phyloP scores from a whole-genome alignment of 2,329 filamentous ascomycete species.

The Xylariomycetidae sp. region DNA sequence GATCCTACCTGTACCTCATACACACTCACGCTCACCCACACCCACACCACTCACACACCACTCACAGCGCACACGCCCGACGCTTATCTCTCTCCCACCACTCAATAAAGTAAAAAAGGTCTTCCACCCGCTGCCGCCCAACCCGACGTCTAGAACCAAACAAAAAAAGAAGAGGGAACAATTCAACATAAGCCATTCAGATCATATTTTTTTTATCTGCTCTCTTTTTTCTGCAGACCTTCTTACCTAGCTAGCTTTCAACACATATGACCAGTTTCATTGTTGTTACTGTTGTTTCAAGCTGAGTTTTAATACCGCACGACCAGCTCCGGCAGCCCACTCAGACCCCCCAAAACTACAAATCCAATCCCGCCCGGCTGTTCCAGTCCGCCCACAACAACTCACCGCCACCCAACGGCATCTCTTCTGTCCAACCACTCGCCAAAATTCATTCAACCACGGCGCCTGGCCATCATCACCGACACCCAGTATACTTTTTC shows the following conservation, averaged over 20 bases:
- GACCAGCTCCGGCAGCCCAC: no score
- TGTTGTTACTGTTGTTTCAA: constrained; percentile 11
- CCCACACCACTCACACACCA: constrained; percentile 1
- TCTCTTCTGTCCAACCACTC: constrained; percentile 17
- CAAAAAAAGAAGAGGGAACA: no score
- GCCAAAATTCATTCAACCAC: background rate
- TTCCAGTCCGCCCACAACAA: constrained; percentile 5
- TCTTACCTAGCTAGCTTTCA: no score
- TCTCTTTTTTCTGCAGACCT: constrained; percentile 4
- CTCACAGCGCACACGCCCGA: no score
- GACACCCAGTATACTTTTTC: background rate
- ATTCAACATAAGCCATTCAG: no score
- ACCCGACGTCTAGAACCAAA: no score
- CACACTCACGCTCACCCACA: background rate
- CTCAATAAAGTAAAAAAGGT: no score
- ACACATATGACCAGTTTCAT: constrained; percentile 9
- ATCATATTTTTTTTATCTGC: no score
- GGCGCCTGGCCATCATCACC: background rate
- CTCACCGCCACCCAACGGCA: constrained; percentile 18
- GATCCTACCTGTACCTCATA: constrained; percentile 2
- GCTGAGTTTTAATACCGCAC: constrained; percentile 18
- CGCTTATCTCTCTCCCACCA: no score
- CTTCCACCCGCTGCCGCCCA: no score
- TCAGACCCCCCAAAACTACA: no score
- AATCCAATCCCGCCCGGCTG: no score